Base-by-base conservation (phyloP, 176 grass and related monocot genomes). In the Carex pumila region DNA sequence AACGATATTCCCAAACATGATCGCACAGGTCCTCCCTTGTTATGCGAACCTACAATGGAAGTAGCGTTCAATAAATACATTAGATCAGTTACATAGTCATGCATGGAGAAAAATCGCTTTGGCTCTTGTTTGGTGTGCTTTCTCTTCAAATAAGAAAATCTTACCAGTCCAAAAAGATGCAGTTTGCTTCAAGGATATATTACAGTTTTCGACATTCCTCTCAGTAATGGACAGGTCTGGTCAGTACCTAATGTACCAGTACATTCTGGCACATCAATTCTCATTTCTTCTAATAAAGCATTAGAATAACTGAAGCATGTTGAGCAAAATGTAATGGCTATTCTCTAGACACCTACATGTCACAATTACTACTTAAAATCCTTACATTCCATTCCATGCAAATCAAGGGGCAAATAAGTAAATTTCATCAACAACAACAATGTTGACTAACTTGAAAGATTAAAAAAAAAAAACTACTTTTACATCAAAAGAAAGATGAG, bases 1-100 rank as follows among this genome's bases (percentile, higher is more conserved):
- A 98, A 65, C 84, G 85, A 87, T 90, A 98, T 89, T 93, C 86
- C 92, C 95, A 98, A 54, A 85, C 86, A 90, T 94, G 95, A 86
- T 94, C 86, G 29, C 90, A 91, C 43, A 98, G 89, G 87, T 98
- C 95, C 50, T 93, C 92, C 85, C 85, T 94, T 67, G 88, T 91
- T 71, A 94, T 94, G 54, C 92, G 89, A 90, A 59, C 86, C 95
- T 98, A 87, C 21, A 84, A 76, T 84, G 77, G 49, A 83, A 83
- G 79, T 69, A 82, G 49, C 30, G 53, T 76, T 55, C 18, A 22
- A 47, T 53, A 76, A 45, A 70, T 9, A n/a, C 56, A 61, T 14
- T 56, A 76, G 22, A 69, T 84, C 64, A 83, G n/a, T 72, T 15
- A 25, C 11, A 88, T 59, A 67, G 83, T 65, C 22, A 47, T 34